Evolutionary conservation across 192 early-diverging fungal genomes (phyloP).

Genomic region (Borealophlyctis nickersoniae): DNA sequence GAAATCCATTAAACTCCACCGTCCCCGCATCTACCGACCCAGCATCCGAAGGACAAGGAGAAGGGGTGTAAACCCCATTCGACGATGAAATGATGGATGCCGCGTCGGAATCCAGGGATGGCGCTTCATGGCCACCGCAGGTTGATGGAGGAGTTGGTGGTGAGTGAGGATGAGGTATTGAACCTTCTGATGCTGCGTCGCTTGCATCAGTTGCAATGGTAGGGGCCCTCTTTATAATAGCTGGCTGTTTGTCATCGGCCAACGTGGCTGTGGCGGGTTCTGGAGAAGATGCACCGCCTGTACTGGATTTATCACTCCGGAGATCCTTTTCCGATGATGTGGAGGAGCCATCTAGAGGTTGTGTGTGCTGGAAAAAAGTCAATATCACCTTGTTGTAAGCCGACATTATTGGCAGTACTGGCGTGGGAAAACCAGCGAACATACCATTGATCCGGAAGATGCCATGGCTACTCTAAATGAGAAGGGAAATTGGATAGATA

Average conservation of each 20-base stretch:
- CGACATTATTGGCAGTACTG: too few relatives aligned
- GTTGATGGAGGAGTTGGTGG: neutral
- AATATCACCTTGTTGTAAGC: too few relatives aligned
- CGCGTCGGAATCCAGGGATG: neutral
- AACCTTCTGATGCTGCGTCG: too few relatives aligned
- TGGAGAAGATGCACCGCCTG: too few relatives aligned
- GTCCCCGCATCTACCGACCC: neutral
- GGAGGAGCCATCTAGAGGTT: too few relatives aligned
- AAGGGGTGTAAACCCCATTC: neutral
- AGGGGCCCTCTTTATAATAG: neutral
- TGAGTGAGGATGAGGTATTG: neutral
- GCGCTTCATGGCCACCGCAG: neutral
- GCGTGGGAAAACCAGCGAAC: too few relatives aligned
- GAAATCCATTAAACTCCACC: conserved; percentile 9
- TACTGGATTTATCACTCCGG: too few relatives aligned
- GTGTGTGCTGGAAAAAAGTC: too few relatives aligned
- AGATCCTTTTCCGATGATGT: too few relatives aligned
- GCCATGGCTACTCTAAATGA: too few relatives aligned
- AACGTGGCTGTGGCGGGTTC: neutral
- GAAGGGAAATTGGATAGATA: too few relatives aligned
- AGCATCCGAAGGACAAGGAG: conserved; percentile 14
- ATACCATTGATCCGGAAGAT: too few relatives aligned
- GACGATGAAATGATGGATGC: neutral
- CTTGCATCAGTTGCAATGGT: neutral
- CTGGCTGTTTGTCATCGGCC: neutral